Evolutionary conservation across 2,329 filamentous ascomycete genomes (phyloP).

Genomic region (Calonectria hongkongensis): DNA sequence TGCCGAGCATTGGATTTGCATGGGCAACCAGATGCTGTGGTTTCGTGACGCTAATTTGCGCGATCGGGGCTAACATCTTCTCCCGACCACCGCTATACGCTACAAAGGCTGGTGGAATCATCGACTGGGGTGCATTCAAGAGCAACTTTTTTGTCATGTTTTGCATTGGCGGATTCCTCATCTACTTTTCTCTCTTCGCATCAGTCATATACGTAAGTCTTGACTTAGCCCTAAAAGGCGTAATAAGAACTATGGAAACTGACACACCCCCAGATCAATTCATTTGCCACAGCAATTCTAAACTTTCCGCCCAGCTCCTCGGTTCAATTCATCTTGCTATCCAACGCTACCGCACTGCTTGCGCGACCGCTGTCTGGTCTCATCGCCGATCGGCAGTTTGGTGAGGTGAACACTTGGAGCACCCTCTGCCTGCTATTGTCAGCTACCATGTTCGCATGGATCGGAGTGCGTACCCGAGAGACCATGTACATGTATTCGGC

Average conservation of each 20-base stretch:
- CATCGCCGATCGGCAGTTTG: neutral
- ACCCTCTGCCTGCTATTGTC: neutral
- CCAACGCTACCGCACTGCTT: neutral
- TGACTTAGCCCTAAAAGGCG: neutral
- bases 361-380: neutral
- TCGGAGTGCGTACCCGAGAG: neutral
- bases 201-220: constrained; percentile 1
- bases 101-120: neutral
- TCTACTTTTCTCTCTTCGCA: constrained; percentile 18
- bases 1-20: constrained; percentile 17
- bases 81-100: neutral
- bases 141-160: constrained; percentile 14
- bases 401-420: constrained; percentile 7
- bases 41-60: constrained; percentile 5
- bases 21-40: constrained; percentile 16
- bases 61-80: constrained; percentile 6
- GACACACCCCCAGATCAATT: neutral
- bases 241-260: neutral
- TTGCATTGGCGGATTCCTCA: constrained; percentile 9
- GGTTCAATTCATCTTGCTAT: neutral
- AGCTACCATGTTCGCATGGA: constrained; percentile 1
- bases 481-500: constrained; percentile 14
- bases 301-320: neutral
- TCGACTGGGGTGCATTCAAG: constrained; percentile 8
- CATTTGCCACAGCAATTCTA: neutral